Evolutionary conservation across 192 early-diverging fungal genomes (phyloP).

Genomic region (Lobulomyces angularis): DNA sequence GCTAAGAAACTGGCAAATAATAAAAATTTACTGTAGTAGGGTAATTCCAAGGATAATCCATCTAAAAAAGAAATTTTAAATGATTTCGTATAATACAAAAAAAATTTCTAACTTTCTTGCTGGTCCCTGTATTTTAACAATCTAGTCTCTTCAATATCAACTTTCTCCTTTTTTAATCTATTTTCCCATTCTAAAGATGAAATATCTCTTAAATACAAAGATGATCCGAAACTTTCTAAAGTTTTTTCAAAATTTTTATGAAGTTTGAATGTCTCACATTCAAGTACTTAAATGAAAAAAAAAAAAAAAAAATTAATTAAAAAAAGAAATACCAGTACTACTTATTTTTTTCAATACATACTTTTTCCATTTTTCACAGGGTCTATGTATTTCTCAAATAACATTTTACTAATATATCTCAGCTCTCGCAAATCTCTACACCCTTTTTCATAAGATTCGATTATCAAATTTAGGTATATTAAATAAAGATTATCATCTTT

Average conservation of each 20-base stretch:
- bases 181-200: slow-evolving; percentile 73
- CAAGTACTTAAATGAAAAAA: slow-evolving; percentile 2
- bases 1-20: slow-evolving; percentile 82
- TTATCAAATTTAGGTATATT: too few species aligned
- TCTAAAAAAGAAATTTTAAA: neutral
- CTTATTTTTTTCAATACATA: slow-evolving; percentile 15
- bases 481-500: too few species aligned
- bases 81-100: slow-evolving; percentile 7
- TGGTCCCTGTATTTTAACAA: too few species aligned
- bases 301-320: neutral
- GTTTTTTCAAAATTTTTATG: slow-evolving; percentile 64
- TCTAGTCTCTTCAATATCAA: too few species aligned
- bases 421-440: slow-evolving; percentile 81
- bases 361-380: slow-evolving; percentile 63
- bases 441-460: too few species aligned
- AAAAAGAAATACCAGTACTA: neutral
- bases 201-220: slow-evolving; percentile 85
- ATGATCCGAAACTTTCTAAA: slow-evolving; percentile 69
- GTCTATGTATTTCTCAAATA: slow-evolving; percentile 80
- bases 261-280: slow-evolving; percentile 51
- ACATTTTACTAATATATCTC: slow-evolving; percentile 60
- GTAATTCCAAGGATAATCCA: slow-evolving; percentile 54
- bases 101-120: slow-evolving; percentile 10
- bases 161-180: too few species aligned
- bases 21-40: slow-evolving; percentile 81